Evolutionary conservation across 2,329 filamentous ascomycete genomes (phyloP), one percentile per base, ranked within the genome.

Genomic region (Cladosporium halotolerans): DNA sequence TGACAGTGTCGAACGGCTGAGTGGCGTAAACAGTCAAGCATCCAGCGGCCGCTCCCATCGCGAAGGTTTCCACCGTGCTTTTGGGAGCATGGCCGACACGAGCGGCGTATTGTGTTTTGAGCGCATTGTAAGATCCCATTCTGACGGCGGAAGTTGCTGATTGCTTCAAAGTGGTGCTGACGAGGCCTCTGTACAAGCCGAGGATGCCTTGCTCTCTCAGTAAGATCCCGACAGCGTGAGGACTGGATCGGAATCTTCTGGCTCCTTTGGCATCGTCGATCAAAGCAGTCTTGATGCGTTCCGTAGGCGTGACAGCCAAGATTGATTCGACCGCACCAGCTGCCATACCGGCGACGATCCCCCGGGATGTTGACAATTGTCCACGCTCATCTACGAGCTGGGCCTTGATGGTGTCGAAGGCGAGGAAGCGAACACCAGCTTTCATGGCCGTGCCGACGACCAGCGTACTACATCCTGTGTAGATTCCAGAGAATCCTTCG

Each of bases 261-360:
- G 58, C 45, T 28, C 55, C 55, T 41, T 60, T 64, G 14, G 64
- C 80, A 61, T 84, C 81, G 63, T 84, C 81, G 56, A 85, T 84
- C 6, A 86, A 64, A 0, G 82, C 82, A 1, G 84, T 87, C 65
- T 86, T 87, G 62, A 87, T 80, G n/a, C 83, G 74, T 62, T 87
- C 84, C 0, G 81, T 84, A 0, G 84, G 84, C 2, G 83, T 87
- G 1, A 87, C 83, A 1, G 82, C 82, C n/a, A 79, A 75, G 0
- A 83, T 72, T 50, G 76, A 81, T 14, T 83, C 82, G 0, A 83
- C 75, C 0, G 81, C 75, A 0, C 84, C 84, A 0, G 81, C 79
- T 1, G 74, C 70, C 80, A 86, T 85, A 9, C 84, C 84, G 4
- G 82, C 82, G 2, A 68, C 36, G 10, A 68, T 52, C 10, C 62